phyloP scores from a whole-genome alignment of 1,139 yeast genomes.

The Neolecta irregularis region DNA sequence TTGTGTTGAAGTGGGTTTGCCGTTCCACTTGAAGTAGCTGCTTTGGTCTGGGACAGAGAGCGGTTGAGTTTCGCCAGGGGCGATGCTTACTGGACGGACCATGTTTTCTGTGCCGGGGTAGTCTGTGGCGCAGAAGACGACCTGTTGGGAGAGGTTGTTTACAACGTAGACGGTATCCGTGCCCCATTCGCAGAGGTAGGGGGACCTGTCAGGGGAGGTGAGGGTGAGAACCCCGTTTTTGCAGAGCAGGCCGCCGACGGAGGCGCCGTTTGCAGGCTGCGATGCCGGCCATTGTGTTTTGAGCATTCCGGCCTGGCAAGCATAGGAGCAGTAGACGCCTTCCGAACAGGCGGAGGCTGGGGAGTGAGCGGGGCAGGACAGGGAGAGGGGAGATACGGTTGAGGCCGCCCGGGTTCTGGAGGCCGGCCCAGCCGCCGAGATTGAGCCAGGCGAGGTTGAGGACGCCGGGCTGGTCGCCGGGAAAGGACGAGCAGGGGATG shows the following conservation, averaged over 20 bases:
- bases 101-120: slow-evolving; percentile 98
- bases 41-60: slow-evolving; percentile 67
- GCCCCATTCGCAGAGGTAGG: slow-evolving; percentile 78
- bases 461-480: slow-evolving; percentile 74
- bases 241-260: slow-evolving; percentile 82
- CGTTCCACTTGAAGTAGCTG: slow-evolving; percentile 67
- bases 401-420: slow-evolving; percentile 43
- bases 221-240: slow-evolving; percentile 63
- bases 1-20: slow-evolving; percentile 73
- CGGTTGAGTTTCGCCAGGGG: slow-evolving; percentile 49
- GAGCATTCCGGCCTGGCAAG: slow-evolving; percentile 92
- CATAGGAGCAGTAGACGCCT: slow-evolving; percentile 90
- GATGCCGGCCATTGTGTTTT: slow-evolving; percentile 86
- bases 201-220: slow-evolving; percentile 44
- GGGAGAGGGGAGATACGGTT: too few relatives aligned
- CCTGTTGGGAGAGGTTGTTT: slow-evolving; percentile 44
- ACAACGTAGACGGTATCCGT: slow-evolving; percentile 49
- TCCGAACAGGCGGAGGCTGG: slow-evolving; percentile 56
- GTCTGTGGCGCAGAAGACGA: slow-evolving; percentile 91
- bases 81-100: slow-evolving; percentile 78
- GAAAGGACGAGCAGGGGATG: slow-evolving; percentile 61
- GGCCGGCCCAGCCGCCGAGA: slow-evolving; percentile 86
- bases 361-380: slow-evolving; percentile 38
- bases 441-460: slow-evolving; percentile 65
- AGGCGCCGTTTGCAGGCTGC: slow-evolving; percentile 76